phyloP scores from a whole-genome alignment of 2,329 filamentous ascomycete species.

The Berkeleyomyces basicola region DNA sequence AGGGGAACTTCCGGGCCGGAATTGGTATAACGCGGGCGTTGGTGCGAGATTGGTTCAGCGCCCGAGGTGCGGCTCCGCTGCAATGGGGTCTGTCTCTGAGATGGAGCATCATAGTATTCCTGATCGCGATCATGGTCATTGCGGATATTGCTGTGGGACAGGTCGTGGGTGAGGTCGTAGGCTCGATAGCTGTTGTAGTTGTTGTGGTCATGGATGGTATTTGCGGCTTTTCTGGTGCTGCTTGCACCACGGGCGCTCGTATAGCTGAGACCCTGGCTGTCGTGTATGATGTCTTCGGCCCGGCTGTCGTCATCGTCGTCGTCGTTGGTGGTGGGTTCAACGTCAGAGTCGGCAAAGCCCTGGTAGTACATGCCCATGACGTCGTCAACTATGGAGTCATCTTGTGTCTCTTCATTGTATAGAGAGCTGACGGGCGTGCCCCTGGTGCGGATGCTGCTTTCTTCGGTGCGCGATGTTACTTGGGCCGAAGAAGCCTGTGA shows the following conservation, averaged over 20 bases:
- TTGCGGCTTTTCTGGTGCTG: not conserved
- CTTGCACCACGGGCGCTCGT: not conserved
- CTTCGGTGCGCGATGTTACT: slow-evolving; percentile 54
- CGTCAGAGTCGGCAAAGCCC: slow-evolving; percentile 34
- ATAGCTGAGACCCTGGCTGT: not conserved
- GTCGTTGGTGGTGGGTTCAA: slow-evolving; percentile 18
- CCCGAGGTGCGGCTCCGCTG: not conserved
- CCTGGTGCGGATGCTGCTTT: slow-evolving; percentile 68
- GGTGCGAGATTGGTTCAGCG: not conserved
- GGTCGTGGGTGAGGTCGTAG: not conserved
- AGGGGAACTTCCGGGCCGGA: not conserved
- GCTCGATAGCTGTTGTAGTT: not conserved
- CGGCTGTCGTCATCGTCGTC: slow-evolving; percentile 13
- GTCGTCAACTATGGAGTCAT: slow-evolving; percentile 47
- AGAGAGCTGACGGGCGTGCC: slow-evolving; percentile 57
- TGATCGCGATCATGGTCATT: not conserved
- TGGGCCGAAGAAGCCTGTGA: slow-evolving; percentile 39
- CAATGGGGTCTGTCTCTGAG: not conserved
- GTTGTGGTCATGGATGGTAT: slow-evolving; percentile 1
- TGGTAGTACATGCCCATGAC: slow-evolving; percentile 55
- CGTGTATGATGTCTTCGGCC: not conserved
- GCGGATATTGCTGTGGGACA: not conserved
- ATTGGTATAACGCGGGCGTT: not conserved
- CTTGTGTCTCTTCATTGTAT: slow-evolving; percentile 30
- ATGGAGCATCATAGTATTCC: not conserved